Percentiles rank a stretch among this genome's conserved stretches.
These are phyloP conservation scores for Emmonsiellopsis sp. DNA, from an alignment of 2,329 filamentous ascomycete genomes.

Conservation along the genomic window DNA sequence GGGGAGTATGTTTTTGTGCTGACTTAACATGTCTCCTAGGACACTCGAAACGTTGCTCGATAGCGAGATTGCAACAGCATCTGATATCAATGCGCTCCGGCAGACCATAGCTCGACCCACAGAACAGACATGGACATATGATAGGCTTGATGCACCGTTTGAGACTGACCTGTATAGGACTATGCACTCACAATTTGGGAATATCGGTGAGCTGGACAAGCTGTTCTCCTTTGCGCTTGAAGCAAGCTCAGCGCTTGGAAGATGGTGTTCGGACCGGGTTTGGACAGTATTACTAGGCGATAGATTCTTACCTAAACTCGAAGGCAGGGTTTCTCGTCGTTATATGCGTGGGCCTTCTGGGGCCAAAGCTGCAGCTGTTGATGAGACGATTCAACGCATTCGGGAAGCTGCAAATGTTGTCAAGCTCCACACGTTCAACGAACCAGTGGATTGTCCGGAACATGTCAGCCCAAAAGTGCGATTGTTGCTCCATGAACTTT, in stretches of 20 bases:
- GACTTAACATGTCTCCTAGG: constrained; percentile 17
- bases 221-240: constrained; percentile 51
- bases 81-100: constrained; percentile 49
- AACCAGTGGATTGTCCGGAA: constrained; percentile 23
- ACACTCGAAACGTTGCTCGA: constrained; percentile 70
- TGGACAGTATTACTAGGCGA: constrained; percentile 64
- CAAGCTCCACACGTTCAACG: constrained; percentile 39
- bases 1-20: background rate
- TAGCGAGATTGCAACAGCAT: constrained; percentile 71
- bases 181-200: constrained; percentile 45
- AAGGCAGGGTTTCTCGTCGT: constrained; percentile 34
- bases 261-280: constrained; percentile 75
- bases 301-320: constrained; percentile 51
- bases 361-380: constrained; percentile 30
- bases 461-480: constrained; percentile 65
- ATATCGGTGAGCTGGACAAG: constrained; percentile 43
- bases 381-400: constrained; percentile 48
- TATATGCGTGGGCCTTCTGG: constrained; percentile 6
- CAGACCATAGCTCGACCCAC: constrained; percentile 50
- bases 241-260: constrained; percentile 59
- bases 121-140: constrained; percentile 50
- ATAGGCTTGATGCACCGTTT: constrained; percentile 42
- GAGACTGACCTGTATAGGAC: constrained; percentile 56
- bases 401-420: constrained; percentile 50
- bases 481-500: constrained; percentile 51